phyloP scores from a whole-genome alignment of 768 basidiomycete genomes.

The Podaxis pistillaris region DNA sequence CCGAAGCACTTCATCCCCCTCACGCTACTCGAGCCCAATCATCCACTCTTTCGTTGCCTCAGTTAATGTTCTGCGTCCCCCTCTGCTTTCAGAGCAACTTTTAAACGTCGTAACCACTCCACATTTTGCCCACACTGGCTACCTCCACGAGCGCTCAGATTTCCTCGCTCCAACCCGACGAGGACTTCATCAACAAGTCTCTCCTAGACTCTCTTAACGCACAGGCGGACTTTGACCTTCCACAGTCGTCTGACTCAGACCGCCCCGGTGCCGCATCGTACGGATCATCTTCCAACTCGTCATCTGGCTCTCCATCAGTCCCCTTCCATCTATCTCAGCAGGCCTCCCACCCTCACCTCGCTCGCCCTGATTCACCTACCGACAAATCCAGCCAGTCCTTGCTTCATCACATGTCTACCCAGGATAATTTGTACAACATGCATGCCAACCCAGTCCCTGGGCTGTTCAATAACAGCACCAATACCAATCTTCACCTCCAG shows the following conservation, averaged over 20 bases:
- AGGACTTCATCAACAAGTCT: conserved; percentile 86
- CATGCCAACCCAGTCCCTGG: conserved; percentile 27
- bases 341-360: conserved; percentile 36
- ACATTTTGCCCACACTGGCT: conserved; percentile 49
- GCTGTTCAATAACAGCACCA: conserved; percentile 34
- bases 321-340: conserved; percentile 54
- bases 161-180: conserved; percentile 48
- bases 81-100: conserved; percentile 17
- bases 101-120: conserved; percentile 17
- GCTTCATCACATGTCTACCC: conserved; percentile 31
- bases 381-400: conserved; percentile 35
- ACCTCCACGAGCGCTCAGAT: conserved; percentile 38
- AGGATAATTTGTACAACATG: conserved; percentile 35
- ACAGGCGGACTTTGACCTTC: conserved; percentile 77
- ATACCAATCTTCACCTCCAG: conserved; percentile 36
- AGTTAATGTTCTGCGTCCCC: conserved; percentile 32
- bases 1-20: not conserved
- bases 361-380: conserved; percentile 50
- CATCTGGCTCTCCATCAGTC: conserved; percentile 54
- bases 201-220: conserved; percentile 81
- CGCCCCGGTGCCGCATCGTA: conserved; percentile 44
- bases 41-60: conserved; percentile 19
- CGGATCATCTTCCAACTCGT: conserved; percentile 50
- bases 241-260: conserved; percentile 52
- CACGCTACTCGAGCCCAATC: conserved; percentile 9